Percentiles rank a stretch among this genome's conserved stretches.
Conservation (phyloP, 371 early-diverging fungal genomes). For the Actinomortierella wolfii region DNA sequence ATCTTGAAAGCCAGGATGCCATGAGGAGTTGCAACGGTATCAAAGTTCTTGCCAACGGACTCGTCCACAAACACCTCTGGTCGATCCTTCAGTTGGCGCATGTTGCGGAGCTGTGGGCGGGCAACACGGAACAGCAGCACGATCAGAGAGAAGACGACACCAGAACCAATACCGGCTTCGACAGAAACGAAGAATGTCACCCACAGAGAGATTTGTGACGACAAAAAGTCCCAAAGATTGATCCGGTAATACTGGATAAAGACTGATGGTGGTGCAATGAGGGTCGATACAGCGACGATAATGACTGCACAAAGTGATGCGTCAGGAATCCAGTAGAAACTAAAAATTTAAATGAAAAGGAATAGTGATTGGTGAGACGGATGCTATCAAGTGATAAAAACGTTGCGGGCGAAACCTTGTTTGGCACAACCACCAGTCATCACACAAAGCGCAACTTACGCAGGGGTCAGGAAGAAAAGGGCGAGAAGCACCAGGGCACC, state of each 20-base stretch:
- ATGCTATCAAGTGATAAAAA: no score
- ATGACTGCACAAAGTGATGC: conserved; percentile 82
- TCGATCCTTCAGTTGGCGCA: conserved; percentile 38
- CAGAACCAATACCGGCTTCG: conserved; percentile 58
- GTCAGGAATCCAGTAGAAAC: conserved; percentile 80
- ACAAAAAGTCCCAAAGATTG: conserved; percentile 43
- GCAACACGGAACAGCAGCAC: conserved; percentile 62
- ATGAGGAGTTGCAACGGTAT: conserved; percentile 48
- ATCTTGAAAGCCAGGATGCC: conserved; percentile 68
- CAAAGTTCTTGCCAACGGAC: conserved; percentile 19
- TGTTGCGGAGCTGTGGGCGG: conserved; percentile 50
- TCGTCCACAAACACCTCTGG: conserved; percentile 41
- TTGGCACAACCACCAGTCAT: no score
- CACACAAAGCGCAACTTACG: conserved; percentile 26
- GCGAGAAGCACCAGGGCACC: conserved; percentile 76
- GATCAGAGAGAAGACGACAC: conserved; percentile 54
- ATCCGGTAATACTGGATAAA: conserved; percentile 47
- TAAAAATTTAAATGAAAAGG: no score
- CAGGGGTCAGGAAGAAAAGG: conserved; percentile 78
- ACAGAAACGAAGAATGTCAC: conserved; percentile 56
- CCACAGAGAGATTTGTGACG: conserved; percentile 46
- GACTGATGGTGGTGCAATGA: conserved; percentile 59
- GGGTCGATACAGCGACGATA: conserved; percentile 66
- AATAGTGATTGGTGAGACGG: no score
- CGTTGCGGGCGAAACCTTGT: no score